Percentiles rank a stretch among this genome's conserved stretches.
Evolutionary conservation across 495 filamentous ascomycete genomes (phyloP).

Genomic region (Cercophora samala): DNA sequence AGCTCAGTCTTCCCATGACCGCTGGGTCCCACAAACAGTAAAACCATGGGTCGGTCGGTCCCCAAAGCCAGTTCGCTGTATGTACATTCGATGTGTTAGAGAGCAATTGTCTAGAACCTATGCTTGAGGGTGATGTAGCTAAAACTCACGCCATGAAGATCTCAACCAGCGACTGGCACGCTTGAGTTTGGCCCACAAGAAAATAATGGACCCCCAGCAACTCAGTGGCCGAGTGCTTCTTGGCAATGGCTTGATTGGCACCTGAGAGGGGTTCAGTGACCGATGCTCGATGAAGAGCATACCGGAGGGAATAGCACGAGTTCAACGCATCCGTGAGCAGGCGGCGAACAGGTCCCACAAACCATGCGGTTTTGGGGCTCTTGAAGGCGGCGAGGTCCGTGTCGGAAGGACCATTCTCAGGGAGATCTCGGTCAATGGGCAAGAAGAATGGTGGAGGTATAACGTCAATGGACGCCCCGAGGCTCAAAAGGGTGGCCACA

Average conservation of each 20-base stretch:
- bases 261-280: not conserved
- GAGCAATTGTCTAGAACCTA: no score
- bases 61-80: not conserved
- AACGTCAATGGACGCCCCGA: not conserved
- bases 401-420: not conserved
- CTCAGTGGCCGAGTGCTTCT: not conserved
- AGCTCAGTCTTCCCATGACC: conserved; percentile 56
- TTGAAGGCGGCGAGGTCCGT: not conserved
- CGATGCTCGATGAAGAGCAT: not conserved
- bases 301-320: not conserved
- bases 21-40: conserved; percentile 48
- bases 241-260: not conserved
- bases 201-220: conserved; percentile 7
- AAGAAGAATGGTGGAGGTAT: not conserved
- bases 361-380: not conserved
- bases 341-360: not conserved
- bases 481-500: not conserved
- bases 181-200: conserved; percentile 3
- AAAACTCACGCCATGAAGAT: conserved; percentile 31
- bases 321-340: not conserved
- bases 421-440: not conserved
- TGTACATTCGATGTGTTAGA: not conserved
- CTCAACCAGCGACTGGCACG: not conserved
- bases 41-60: conserved; percentile 34
- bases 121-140: not conserved